These are phyloP conservation scores for Candida hispaniensis DNA, from an alignment of 805 yeast species.

Conservation along the genomic window DNA sequence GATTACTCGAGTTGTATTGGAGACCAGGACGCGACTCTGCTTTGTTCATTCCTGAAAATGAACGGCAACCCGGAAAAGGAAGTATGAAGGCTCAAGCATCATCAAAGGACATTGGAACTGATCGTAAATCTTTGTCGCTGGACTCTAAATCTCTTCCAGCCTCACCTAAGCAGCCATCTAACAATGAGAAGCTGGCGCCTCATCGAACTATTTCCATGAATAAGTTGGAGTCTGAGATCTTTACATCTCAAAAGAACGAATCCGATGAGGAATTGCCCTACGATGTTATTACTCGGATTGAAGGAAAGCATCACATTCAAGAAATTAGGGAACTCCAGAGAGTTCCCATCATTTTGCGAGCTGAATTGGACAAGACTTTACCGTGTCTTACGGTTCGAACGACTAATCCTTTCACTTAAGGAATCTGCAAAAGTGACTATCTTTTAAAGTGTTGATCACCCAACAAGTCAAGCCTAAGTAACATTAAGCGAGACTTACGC, in stretches of 20 bases:
- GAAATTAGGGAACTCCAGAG: slow-evolving; percentile 66
- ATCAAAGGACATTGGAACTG: too few relatives aligned
- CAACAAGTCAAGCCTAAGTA: too few relatives aligned
- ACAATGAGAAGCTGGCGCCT: slow-evolving; percentile 17
- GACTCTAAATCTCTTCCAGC: slow-evolving; percentile 28
- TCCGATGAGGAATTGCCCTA: slow-evolving; percentile 25
- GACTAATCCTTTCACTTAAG: slow-evolving; percentile 60
- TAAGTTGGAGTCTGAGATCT: slow-evolving; percentile 18
- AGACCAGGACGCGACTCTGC: slow-evolving; percentile 88
- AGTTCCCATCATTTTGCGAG: slow-evolving; percentile 76
- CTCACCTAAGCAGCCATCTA: slow-evolving; percentile 21
- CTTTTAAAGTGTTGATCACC: too few relatives aligned
- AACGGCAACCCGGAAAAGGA: slow-evolving; percentile 10
- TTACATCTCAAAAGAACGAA: slow-evolving; percentile 14
- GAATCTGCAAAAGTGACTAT: slow-evolving; percentile 2
- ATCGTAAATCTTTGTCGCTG: slow-evolving; percentile 10
- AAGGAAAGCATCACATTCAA: slow-evolving; percentile 58
- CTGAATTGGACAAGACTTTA: slow-evolving; percentile 90
- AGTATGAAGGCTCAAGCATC: slow-evolving; percentile 9
- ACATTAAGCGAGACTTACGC: too few relatives aligned
- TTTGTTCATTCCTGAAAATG: slow-evolving; percentile 77
- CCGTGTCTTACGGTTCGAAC: slow-evolving; percentile 92
- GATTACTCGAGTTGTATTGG: slow-evolving; percentile 79
- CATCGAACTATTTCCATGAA: slow-evolving; percentile 24
- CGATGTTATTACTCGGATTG: slow-evolving; percentile 47